Base-by-base conservation (phyloP, 1,284 basidiomycete species). In the Heterobasidion annosum region DNA sequence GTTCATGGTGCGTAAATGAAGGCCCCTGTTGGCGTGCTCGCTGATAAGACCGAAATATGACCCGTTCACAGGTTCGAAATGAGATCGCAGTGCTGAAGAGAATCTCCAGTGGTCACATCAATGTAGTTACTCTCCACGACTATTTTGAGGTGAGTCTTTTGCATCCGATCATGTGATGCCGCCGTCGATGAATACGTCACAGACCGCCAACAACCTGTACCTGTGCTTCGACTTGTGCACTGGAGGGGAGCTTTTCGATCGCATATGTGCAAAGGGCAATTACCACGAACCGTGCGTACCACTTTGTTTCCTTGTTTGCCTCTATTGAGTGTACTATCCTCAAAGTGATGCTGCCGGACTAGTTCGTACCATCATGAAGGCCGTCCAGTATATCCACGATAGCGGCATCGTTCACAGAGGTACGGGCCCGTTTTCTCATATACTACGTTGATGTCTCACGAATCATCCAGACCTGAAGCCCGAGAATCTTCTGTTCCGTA, bases 161-260 rank as follows among this genome's bases (percentile, higher is more conserved):
- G 25, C 35, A 34, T 46, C 15, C 8, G 2, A n/a, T 37, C 18
- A 12, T 18, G 35, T 42, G 40, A 45, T 48, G 18, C 7, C 12
- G 13, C 46, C 54, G 37, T 51, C 45, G 9, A 9, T 34, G 8
- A 34, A 49, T 48, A 42, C 46, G 16, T 54, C 49, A 9, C 56
- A 91, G 87, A 98, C 94, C 33, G 77, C 91, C 32, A 92, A 97
- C 73, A 98, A 98, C 65, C 81, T 96, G 59, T 96, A 93, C 67
- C 87, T 99, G 57, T 90, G 91, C 61, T 98, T 97, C 67, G 96
- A 98, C 70, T 82, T 99, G 12, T 99, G 97, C 73, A 96, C 93
- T 0, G 96, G 96, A 51, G 97, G 96, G 46, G 96, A 99, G 71
- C 83, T 99, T 18, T 99, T 99, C 65, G 96, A 99, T 70, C 83